A percentile compares a stretch with the other conserved stretches of the same genome.
phyloP scores from a whole-genome alignment of 169 alveolate genomes.

The Plasmodium berghei region DNA sequence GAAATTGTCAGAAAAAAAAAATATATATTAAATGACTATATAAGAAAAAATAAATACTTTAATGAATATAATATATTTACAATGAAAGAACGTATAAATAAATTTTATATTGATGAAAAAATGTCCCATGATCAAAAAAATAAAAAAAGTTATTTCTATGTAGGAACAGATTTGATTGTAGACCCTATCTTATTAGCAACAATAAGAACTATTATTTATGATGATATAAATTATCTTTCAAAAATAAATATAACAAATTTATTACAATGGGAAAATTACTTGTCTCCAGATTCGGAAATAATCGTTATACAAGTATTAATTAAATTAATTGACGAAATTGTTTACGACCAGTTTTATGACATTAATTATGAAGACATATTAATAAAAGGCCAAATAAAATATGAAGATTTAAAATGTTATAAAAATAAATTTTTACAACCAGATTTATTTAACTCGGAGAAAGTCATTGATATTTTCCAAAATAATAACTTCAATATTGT shows the following conservation, averaged over 20 bases:
- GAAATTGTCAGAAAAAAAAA: conserved; percentile 64
- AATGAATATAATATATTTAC: conserved; percentile 73
- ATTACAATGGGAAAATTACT: conserved; percentile 39
- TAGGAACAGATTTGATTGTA: conserved; percentile 43
- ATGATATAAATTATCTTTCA: conserved; percentile 53
- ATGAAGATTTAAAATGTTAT: conserved; percentile 46
- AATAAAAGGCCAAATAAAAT: conserved; percentile 50
- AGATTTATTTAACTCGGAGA: conserved; percentile 62
- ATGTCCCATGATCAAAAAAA: conserved; percentile 28
- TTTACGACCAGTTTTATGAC: conserved; percentile 59
- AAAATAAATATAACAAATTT: conserved; percentile 38
- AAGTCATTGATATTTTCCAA: conserved; percentile 28
- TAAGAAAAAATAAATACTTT: conserved; percentile 64
- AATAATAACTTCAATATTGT: conserved; percentile 51
- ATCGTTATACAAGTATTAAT: conserved; percentile 51
- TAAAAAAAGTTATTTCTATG: conserved; percentile 46
- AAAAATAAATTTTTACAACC: conserved; percentile 70
- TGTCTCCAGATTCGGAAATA: conserved; percentile 55
- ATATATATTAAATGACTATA: conserved; percentile 60
- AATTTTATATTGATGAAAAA: conserved; percentile 67
- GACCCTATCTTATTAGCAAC: conserved; percentile 72
- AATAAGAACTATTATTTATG: conserved; percentile 51
- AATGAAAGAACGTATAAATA: conserved; percentile 71
- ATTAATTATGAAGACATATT: conserved; percentile 66
- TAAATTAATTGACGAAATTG: conserved; percentile 68